Evolutionary conservation across 305 asterid species (phyloP).

Genomic region (Solanum hybrid): DNA sequence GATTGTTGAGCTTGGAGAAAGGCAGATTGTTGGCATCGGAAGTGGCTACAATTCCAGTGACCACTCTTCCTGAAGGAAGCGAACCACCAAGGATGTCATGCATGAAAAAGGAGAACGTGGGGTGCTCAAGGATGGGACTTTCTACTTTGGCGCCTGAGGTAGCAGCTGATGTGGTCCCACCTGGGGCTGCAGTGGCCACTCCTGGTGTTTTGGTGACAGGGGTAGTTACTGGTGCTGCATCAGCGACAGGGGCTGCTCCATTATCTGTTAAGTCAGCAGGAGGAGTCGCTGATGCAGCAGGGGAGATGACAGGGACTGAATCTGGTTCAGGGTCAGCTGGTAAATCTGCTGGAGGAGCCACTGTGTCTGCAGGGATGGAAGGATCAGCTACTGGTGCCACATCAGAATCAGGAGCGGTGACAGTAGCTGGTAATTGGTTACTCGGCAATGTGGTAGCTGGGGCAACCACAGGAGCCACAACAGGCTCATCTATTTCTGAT

Average conservation of each 20-base stretch:
- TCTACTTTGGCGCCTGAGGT: constrained; percentile 10
- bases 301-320: neutral
- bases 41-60: constrained; percentile 62
- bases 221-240: neutral
- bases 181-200: neutral
- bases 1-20: constrained; percentile 58
- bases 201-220: neutral
- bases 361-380: constrained; percentile 8
- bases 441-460: constrained; percentile 30
- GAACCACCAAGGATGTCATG: constrained; percentile 69
- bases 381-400: constrained; percentile 1
- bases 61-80: constrained; percentile 66
- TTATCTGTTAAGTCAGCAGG: neutral
- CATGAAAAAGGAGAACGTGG: constrained; percentile 43
- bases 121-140: constrained; percentile 18
- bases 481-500: constrained; percentile 9
- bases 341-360: constrained; percentile 33
- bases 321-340: constrained; percentile 6
- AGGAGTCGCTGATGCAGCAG: neutral
- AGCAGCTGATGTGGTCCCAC: constrained; percentile 3
- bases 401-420: neutral
- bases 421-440: neutral
- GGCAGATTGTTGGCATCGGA: constrained; percentile 61
- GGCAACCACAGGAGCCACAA: constrained; percentile 25
- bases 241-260: neutral